Evolutionary conservation across 768 basidiomycete species (phyloP).

Genomic region (Macrolepiota albuminosa): DNA sequence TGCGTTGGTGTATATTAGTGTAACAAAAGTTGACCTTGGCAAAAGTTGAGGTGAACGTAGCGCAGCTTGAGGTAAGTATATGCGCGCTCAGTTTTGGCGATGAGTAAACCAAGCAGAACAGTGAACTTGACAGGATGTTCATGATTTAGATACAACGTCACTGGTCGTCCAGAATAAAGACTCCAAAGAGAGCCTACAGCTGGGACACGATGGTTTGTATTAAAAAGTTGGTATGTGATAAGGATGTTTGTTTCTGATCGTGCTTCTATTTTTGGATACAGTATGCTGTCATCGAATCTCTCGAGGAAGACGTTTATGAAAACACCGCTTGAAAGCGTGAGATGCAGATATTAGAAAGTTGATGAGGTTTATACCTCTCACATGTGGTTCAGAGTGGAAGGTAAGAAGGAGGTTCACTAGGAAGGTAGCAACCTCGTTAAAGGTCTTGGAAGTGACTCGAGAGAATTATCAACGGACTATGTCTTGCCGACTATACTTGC

Average conservation of each 20-base stretch:
- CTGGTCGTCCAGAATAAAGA: neutral
- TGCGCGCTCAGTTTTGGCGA: neutral
- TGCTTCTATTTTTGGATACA: neutral
- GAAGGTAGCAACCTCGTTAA: neutral
- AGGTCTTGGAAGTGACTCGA: neutral
- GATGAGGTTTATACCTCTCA: no score
- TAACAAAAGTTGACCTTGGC: neutral
- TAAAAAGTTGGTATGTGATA: neutral
- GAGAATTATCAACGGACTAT: neutral
- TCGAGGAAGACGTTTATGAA: neutral
- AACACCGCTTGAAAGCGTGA: neutral
- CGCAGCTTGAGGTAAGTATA: neutral
- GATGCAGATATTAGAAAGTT: neutral
- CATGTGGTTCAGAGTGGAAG: no score
- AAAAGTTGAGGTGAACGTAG: neutral
- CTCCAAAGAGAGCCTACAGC: neutral
- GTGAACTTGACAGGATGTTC: neutral
- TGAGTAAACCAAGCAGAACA: neutral
- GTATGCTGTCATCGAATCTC: neutral
- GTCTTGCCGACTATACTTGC: neutral
- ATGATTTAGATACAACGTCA: neutral
- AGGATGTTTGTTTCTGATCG: neutral
- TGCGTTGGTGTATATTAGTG: neutral
- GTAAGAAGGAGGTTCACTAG: no score
- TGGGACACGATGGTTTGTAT: neutral